A percentile compares a stretch with the other conserved stretches of the same genome.
These are phyloP conservation scores for Rasamsonia emersonii DNA, from an alignment of 2,329 filamentous ascomycete species.

Conservation along the genomic window DNA sequence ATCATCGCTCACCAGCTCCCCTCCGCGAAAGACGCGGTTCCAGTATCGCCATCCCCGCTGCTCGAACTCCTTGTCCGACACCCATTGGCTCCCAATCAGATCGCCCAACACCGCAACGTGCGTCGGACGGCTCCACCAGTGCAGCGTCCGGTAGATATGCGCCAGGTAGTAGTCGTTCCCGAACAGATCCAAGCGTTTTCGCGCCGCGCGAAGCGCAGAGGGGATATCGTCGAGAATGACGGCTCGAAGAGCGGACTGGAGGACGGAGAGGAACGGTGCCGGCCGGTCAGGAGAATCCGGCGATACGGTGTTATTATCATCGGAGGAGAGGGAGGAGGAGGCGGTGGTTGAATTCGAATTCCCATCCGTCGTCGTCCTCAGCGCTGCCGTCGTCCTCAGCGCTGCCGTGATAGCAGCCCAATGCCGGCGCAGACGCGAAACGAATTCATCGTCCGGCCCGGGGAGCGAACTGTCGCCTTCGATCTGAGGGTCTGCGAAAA, in stretches of 20 bases:
- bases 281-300: not conserved
- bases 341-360: slow-evolving; percentile 7
- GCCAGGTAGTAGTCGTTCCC: slow-evolving; percentile 94
- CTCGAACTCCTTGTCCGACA: slow-evolving; percentile 75
- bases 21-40: slow-evolving; percentile 66
- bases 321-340: slow-evolving; percentile 3
- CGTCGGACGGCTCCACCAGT: slow-evolving; percentile 77
- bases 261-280: slow-evolving; percentile 13
- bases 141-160: slow-evolving; percentile 77
- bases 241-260: slow-evolving; percentile 15
- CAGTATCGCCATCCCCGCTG: slow-evolving; percentile 67
- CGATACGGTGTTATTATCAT: no score
- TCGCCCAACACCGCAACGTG: slow-evolving; percentile 87
- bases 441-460: slow-evolving; percentile 35
- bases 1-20: slow-evolving; percentile 50
- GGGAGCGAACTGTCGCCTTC: slow-evolving; percentile 85
- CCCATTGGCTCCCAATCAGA: slow-evolving; percentile 90
- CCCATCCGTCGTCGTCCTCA: not conserved
- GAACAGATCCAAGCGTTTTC: slow-evolving; percentile 78
- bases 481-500: slow-evolving; percentile 84
- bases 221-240: slow-evolving; percentile 60
- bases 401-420: slow-evolving; percentile 18
- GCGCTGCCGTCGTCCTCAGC: slow-evolving; percentile 5
- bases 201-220: slow-evolving; percentile 54
- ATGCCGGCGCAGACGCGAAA: slow-evolving; percentile 33